Evolutionary conservation across 768 basidiomycete genomes (phyloP), one percentile per base, ranked within the genome.

Genomic region (Boletus pseudopeckii): DNA sequence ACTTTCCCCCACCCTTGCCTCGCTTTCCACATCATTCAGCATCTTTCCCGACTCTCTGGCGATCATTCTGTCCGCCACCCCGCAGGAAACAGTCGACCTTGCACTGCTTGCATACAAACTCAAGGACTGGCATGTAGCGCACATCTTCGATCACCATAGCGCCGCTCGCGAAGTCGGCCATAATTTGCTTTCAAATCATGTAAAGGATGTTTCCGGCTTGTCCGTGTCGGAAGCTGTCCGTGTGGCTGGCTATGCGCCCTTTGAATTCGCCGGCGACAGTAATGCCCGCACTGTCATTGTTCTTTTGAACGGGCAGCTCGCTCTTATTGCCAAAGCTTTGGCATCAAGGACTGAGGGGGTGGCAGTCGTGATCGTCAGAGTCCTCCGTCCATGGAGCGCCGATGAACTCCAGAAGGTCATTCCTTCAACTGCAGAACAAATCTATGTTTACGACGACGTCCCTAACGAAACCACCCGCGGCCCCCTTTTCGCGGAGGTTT

Each of bases 101-200:
- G 82, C 93, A 3, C 64, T 81, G 26, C 77, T 92, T 45, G 77
- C 92, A n/a, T 94, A 94, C 75, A 78, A 76, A 54, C 71, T 89
- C 46, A 77, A 78, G 15, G 68, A 73, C 18, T 79, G 74, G 39
- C 91, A 96, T 70, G 84, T 90, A 52, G 79, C 94, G 51, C 93
- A 98, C 69, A 74, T 98, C 39, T 94, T 98, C 65, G 94, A 98
- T 70, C 90, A 96, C 61, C 79, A 90, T 64, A 82, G 83, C 56
- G 78, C 84, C 32, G 77, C 85, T 33, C 85, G 96, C 24, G 93
- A 98, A 72, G 73, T 81, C 33, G 83, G 88, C 3, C 80, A 84
- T 50, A 64, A 76, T 33, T 71, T 83, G 36, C 61, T 70, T 26
- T 76, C 77, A 9, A 50, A 78, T 2, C 61, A 70, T 5, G 55